Conservation (phyloP, 2,329 filamentous ascomycete genomes). For the Colletotrichum sp. region DNA sequence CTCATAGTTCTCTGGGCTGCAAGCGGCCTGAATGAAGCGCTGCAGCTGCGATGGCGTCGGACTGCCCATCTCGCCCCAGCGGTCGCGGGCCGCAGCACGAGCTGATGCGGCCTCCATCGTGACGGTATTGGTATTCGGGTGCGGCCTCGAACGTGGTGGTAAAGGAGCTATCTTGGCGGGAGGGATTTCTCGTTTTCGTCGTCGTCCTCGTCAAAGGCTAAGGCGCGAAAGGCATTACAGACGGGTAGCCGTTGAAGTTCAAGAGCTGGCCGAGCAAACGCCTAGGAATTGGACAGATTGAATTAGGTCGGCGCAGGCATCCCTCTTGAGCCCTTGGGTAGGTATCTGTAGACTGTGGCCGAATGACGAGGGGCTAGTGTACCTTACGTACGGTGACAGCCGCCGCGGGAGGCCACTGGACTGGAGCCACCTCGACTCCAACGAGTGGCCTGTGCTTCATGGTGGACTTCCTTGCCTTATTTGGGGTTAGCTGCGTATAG, state of each 20-base stretch:
- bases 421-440: slow-evolving; percentile 9
- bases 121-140: slow-evolving; percentile 23
- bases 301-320: slow-evolving; percentile 21
- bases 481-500: background rate
- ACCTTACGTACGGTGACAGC: slow-evolving; percentile 8
- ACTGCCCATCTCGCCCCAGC: slow-evolving; percentile 83
- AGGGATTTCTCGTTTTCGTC: slow-evolving; percentile 14
- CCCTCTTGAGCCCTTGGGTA: slow-evolving; percentile 16
- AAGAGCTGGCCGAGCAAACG: slow-evolving; percentile 13
- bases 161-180: slow-evolving; percentile 16
- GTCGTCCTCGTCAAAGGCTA: background rate
- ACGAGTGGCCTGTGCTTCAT: slow-evolving; percentile 7
- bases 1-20: slow-evolving; percentile 97
- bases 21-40: slow-evolving; percentile 94
- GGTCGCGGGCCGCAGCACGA: slow-evolving; percentile 93
- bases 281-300: slow-evolving; percentile 18
- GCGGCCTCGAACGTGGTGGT: slow-evolving; percentile 7
- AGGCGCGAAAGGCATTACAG: background rate
- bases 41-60: slow-evolving; percentile 86
- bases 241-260: background rate
- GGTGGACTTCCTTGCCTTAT: background rate
- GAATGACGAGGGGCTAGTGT: slow-evolving; percentile 19
- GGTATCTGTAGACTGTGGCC: slow-evolving; percentile 5
- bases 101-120: slow-evolving; percentile 93
- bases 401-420: slow-evolving; percentile 1